Evolutionary conservation across 192 early-diverging fungal species (phyloP).

Genomic region (Paraglomus brasilianum): DNA sequence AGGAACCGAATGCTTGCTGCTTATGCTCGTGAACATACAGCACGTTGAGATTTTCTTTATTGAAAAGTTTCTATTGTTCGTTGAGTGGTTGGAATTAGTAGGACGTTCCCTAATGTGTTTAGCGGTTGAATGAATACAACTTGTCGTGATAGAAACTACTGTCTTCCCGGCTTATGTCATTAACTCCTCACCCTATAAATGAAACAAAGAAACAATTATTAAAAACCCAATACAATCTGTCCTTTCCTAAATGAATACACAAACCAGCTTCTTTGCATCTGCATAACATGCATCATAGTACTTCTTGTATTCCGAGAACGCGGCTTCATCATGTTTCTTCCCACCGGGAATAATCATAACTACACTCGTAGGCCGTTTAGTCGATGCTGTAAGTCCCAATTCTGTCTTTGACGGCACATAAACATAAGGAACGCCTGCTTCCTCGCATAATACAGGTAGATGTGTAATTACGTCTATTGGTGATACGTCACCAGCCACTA

Average conservation of each 20-base stretch:
- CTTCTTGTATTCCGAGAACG: conserved; percentile 83
- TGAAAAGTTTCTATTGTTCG: no score
- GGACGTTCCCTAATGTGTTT: no score
- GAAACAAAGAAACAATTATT: no score
- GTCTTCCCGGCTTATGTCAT: no score
- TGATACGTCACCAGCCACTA: conserved; percentile 95
- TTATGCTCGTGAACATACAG: no score
- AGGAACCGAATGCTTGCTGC: no score
- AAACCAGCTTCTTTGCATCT: conserved; percentile 76
- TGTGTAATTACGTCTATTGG: conserved; percentile 98
- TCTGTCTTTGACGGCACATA: conserved; percentile 97
- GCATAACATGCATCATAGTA: conserved; percentile 77
- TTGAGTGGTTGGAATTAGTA: no score
- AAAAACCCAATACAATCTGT: no score
- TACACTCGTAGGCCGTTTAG: conserved; percentile 92
- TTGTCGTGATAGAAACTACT: no score
- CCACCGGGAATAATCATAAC: conserved; percentile 86
- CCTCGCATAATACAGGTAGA: conserved; percentile 97
- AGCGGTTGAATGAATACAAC: no score
- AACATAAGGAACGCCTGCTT: conserved; percentile 89
- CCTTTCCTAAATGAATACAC: conserved; percentile 26
- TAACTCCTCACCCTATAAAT: no score
- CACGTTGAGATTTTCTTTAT: no score
- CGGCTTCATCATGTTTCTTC: conserved; percentile 67
- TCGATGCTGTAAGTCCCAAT: conserved; percentile 86